These are phyloP conservation scores for Skeletonema menzelii DNA, from an alignment of 108 stramenopile species.

Conservation along the genomic window DNA sequence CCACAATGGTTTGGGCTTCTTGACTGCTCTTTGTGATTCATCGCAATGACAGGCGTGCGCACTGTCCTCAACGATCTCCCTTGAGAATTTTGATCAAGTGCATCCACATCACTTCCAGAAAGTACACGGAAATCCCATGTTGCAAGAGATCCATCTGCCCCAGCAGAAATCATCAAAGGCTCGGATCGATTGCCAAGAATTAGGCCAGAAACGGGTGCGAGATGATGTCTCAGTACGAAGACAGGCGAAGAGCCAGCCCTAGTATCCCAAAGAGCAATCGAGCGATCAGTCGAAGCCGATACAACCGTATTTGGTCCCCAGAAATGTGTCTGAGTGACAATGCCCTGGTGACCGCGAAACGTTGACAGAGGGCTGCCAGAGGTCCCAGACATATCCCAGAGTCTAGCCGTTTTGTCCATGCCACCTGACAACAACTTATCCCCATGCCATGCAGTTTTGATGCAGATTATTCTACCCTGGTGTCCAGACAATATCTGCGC, in stretches of 20 bases:
- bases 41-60: conserved; percentile 51
- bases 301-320: conserved; percentile 88
- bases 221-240: conserved; percentile 75
- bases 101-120: conserved; percentile 37
- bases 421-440: conserved; percentile 83
- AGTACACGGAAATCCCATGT: conserved; percentile 87
- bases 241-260: conserved; percentile 70
- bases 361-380: conserved; percentile 60
- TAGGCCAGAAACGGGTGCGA: conserved; percentile 75
- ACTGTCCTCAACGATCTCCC: conserved; percentile 45
- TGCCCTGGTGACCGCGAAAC: conserved; percentile 76
- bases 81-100: background rate
- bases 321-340: conserved; percentile 79
- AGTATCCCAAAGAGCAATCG: conserved; percentile 84
- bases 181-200: conserved; percentile 80
- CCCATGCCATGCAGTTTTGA: conserved; percentile 89
- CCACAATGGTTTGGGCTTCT: conserved; percentile 37
- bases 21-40: conserved; percentile 37
- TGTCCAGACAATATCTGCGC: conserved; percentile 79
- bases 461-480: conserved; percentile 69
- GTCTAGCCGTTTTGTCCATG: conserved; percentile 73
- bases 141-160: conserved; percentile 73
- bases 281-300: conserved; percentile 83
- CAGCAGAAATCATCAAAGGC: conserved; percentile 80
- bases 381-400: conserved; percentile 77